phyloP scores from a whole-genome alignment of 2,329 filamentous ascomycete species.

The Coniochaeta sp. region DNA sequence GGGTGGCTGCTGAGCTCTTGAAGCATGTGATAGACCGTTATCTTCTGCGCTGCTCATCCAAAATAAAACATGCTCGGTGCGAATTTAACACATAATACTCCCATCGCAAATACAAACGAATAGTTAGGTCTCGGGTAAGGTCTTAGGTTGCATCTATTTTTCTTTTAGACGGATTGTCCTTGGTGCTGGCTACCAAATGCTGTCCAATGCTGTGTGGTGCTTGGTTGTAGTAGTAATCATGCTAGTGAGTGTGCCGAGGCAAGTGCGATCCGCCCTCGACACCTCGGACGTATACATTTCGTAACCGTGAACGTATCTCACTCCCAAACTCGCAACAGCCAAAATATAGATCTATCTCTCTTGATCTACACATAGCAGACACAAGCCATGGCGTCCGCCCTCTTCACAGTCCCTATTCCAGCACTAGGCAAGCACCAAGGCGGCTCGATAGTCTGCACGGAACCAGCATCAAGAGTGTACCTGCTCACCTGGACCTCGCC shows the following conservation, averaged over 20 bases:
- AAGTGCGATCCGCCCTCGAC: not conserved
- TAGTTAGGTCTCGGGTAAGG: too few relatives aligned
- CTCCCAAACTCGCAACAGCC: not conserved
- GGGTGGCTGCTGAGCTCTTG: not conserved
- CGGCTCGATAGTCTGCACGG: slow-evolving; percentile 56
- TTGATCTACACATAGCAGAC: not conserved
- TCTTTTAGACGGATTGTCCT: not conserved
- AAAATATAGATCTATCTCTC: not conserved
- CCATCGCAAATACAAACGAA: not conserved
- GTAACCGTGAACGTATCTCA: not conserved
- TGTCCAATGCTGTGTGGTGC: not conserved
- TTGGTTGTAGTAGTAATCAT: not conserved
- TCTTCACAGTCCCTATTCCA: slow-evolving; percentile 55
- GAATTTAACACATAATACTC: not conserved
- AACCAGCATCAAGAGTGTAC: slow-evolving; percentile 56
- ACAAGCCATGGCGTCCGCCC: slow-evolving; percentile 15
- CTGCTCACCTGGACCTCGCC: slow-evolving; percentile 64
- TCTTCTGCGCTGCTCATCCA: not conserved
- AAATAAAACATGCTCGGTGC: not conserved
- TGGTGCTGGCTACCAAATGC: too few relatives aligned
- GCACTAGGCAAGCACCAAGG: slow-evolving; percentile 35
- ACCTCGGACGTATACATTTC: not conserved
- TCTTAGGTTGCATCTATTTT: not conserved
- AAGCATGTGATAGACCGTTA: not conserved
- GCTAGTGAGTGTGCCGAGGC: not conserved